Evolutionary conservation across 2,329 filamentous ascomycete species (phyloP).

Genomic region (Chaetomium sp.): DNA sequence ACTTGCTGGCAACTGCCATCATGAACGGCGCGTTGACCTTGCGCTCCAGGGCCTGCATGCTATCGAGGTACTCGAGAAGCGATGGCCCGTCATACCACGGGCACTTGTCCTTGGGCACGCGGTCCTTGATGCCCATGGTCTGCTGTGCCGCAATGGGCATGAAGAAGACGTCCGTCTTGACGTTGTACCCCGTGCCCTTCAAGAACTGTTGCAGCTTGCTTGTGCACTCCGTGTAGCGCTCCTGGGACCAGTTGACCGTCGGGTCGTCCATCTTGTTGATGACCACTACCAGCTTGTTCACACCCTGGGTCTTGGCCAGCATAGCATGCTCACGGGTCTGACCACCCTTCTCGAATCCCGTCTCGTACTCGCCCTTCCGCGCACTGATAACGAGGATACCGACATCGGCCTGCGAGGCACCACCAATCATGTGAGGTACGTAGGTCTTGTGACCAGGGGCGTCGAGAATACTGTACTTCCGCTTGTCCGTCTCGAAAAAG

Average conservation of each 20-base stretch:
- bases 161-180: constrained; percentile 89
- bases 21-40: constrained; percentile 99
- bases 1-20: constrained; percentile 97
- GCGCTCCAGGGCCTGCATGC: constrained; percentile 88
- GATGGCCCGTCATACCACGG: constrained; percentile 90
- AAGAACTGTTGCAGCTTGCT: constrained; percentile 85
- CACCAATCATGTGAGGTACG: constrained; percentile 97
- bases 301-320: constrained; percentile 96
- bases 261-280: constrained; percentile 99
- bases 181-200: constrained; percentile 90
- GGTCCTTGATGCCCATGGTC: constrained; percentile 82
- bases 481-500: constrained; percentile 96
- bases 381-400: constrained; percentile 95
- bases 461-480: constrained; percentile 94
- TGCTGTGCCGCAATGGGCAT: constrained; percentile 96
- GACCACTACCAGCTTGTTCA: constrained; percentile 91
- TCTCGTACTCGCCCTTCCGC: constrained; percentile 98
- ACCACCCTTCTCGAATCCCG: constrained; percentile 92
- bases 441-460: constrained; percentile 98
- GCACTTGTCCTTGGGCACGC: constrained; percentile 73
- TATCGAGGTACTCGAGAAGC: constrained; percentile 91
- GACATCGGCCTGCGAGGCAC: constrained; percentile 88
- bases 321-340: constrained; percentile 98
- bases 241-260: constrained; percentile 94
- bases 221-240: constrained; percentile 89